Percentiles rank a stretch among this genome's conserved stretches.
Evolutionary conservation across 2,329 filamentous ascomycete genomes (phyloP).

Genomic region (Diatrype stigma): DNA sequence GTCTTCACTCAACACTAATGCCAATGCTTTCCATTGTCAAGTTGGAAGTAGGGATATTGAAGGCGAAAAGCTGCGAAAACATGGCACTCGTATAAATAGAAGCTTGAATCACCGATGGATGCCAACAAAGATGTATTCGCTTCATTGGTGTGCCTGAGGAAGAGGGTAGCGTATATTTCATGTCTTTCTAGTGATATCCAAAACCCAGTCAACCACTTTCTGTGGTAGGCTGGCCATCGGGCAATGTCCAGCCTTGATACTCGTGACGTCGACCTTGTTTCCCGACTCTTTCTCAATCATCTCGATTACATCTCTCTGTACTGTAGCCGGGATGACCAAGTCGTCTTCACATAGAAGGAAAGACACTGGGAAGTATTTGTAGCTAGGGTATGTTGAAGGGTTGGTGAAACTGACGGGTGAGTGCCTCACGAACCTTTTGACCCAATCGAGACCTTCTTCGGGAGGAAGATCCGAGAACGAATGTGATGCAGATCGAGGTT

Average conservation of each 20-base stretch:
- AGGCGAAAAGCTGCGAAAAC: no score
- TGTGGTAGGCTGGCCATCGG: slow-evolving; percentile 23
- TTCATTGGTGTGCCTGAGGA: no score
- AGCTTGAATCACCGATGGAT: no score
- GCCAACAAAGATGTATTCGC: not conserved
- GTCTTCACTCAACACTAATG: no score
- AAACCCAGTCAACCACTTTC: slow-evolving; percentile 17
- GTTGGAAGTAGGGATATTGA: no score
- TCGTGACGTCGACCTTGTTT: slow-evolving; percentile 32
- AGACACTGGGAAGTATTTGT: slow-evolving; percentile 32
- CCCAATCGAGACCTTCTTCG: slow-evolving; percentile 16
- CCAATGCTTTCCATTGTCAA: no score
- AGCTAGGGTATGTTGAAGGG: slow-evolving; percentile 32
- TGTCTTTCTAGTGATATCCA: slow-evolving; percentile 1
- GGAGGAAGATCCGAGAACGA: slow-evolving; percentile 21
- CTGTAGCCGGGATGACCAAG: slow-evolving; percentile 19
- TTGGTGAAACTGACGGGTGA: slow-evolving; percentile 26
- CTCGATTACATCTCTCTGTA: slow-evolving; percentile 30
- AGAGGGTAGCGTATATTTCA: no score
- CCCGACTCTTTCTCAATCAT: slow-evolving; percentile 31
- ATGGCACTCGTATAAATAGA: no score
- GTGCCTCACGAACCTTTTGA: slow-evolving; percentile 19
- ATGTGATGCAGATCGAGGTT: slow-evolving; percentile 10
- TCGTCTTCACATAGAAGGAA: slow-evolving; percentile 34
- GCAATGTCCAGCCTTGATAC: slow-evolving; percentile 27